These are phyloP conservation scores for Pyropia yezoensis DNA, from an alignment of 23 red algal species.

Conservation along the genomic window DNA sequence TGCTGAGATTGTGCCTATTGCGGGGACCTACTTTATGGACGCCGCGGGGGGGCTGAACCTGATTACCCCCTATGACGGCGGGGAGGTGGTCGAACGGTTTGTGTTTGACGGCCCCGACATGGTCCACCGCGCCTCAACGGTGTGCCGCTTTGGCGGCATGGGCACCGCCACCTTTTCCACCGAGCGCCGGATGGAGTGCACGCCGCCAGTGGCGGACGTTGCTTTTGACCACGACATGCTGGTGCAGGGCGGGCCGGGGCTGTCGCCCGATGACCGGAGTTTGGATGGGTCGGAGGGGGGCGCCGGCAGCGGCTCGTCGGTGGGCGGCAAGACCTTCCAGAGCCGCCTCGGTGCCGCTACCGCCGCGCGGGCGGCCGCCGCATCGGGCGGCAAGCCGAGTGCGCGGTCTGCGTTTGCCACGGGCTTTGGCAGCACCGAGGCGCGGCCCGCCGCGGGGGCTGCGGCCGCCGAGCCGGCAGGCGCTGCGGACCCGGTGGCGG, in stretches of 20 bases:
- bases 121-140: conserved; percentile 74
- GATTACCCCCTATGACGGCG: conserved; percentile 87
- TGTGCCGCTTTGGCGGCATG: conserved; percentile 90
- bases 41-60: conserved; percentile 58
- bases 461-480: no score
- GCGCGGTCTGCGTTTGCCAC: background rate
- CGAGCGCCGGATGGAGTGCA: conserved; percentile 30
- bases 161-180: conserved; percentile 81
- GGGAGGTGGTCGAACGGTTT: conserved; percentile 87
- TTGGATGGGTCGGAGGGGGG: no score
- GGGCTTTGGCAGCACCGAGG: background rate
- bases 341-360: background rate
- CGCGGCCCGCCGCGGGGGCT: no score
- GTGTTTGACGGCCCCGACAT: conserved; percentile 75
- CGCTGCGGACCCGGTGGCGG: background rate
- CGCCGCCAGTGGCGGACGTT: background rate
- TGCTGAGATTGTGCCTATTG: conserved; percentile 91
- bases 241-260: no score
- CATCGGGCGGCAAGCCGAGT: background rate
- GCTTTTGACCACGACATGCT: no score
- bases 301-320: no score
- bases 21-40: conserved; percentile 71
- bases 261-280: no score
- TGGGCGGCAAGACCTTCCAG: no score
- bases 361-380: background rate